These are phyloP conservation scores for Fraxinus paxiana DNA, from an alignment of 305 asterid genomes.

Conservation along the genomic window DNA sequence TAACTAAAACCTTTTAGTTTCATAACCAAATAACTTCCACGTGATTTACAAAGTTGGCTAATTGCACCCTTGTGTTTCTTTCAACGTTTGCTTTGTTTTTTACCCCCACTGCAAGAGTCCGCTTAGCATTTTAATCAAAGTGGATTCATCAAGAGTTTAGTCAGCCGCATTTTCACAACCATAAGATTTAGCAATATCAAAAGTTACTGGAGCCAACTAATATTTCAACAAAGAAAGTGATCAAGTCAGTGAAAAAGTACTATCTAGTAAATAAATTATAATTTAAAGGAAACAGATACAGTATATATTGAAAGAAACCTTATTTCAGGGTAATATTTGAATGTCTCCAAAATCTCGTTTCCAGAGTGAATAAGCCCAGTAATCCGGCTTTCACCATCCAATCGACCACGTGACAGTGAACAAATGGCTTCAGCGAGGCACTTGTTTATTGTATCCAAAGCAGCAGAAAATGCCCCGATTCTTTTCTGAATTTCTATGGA, in stretches of 20 bases:
- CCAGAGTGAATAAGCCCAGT: slow-evolving; percentile 79
- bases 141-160: background rate
- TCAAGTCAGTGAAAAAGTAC: background rate
- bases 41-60: background rate
- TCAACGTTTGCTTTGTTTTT: background rate
- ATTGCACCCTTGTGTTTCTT: background rate
- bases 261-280: background rate
- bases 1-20: background rate
- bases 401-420: slow-evolving; percentile 80
- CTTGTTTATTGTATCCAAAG: slow-evolving; percentile 77
- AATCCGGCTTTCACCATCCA: slow-evolving; percentile 90
- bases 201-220: background rate
- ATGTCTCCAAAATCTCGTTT: slow-evolving; percentile 79
- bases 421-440: slow-evolving; percentile 89
- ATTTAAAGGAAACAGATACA: slow-evolving; percentile 13
- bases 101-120: background rate
- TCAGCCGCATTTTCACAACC: background rate
- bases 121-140: background rate
- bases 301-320: slow-evolving; percentile 41
- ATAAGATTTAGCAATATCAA: background rate
- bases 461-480: slow-evolving; percentile 85
- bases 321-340: slow-evolving; percentile 76
- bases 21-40: background rate
- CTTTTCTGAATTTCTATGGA: slow-evolving; percentile 86
- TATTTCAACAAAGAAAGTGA: background rate